Conservation (phyloP, 192 early-diverging fungal genomes). For the Backusella luteola region DNA sequence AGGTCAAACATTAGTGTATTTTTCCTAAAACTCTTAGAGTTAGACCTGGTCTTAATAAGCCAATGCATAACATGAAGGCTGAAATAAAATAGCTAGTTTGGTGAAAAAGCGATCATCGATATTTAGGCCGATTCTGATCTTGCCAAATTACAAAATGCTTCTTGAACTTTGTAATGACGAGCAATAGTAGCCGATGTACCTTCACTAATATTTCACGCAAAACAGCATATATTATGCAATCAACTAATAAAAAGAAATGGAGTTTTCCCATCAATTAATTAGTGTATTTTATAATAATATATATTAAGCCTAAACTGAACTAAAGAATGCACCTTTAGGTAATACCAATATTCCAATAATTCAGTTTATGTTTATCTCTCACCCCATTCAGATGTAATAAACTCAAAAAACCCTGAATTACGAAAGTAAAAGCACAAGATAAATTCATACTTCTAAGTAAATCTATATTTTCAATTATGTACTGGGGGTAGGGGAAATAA, state of each 20-base stretch:
- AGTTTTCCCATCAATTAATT: no score
- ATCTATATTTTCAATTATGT: neutral
- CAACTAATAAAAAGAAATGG: no score
- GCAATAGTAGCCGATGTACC: neutral
- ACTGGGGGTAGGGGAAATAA: neutral
- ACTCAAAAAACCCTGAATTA: no score
- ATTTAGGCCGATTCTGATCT: neutral
- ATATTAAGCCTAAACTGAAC: no score
- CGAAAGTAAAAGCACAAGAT: neutral
- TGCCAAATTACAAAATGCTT: neutral
- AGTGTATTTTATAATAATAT: no score
- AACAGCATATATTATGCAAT: neutral
- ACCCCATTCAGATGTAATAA: no score
- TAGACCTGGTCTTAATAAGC: neutral
- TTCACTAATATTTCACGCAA: neutral
- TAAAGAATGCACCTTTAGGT: no score
- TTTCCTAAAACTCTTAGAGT: neutral
- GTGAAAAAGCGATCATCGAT: neutral
- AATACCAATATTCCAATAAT: no score
- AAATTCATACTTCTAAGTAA: neutral
- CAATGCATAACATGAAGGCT: neutral
- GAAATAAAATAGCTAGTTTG: neutral
- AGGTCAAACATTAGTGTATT: neutral
- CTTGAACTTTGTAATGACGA: neutral
- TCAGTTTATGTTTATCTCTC: no score